Conservation (phyloP, 495 filamentous ascomycete species). For the Clohesyomyces aquaticus region DNA sequence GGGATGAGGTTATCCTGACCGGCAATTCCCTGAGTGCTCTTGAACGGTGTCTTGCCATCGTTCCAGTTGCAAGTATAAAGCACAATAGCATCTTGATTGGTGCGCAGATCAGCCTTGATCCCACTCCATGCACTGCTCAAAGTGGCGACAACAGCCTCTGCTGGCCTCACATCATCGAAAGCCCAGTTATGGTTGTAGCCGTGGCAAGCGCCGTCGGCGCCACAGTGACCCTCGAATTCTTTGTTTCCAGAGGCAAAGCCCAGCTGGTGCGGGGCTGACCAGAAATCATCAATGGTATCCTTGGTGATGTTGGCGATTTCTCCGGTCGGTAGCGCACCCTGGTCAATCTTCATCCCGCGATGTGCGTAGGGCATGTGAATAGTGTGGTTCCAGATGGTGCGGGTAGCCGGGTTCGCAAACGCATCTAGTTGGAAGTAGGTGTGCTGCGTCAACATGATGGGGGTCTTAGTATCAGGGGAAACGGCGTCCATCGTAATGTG, state of each 20-base stretch:
- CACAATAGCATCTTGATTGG: slow-evolving; percentile 38
- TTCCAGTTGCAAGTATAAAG: slow-evolving; percentile 50
- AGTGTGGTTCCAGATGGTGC: slow-evolving; percentile 52
- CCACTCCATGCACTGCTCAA: slow-evolving; percentile 35
- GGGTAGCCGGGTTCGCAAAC: slow-evolving; percentile 48
- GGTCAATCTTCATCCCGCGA: slow-evolving; percentile 26
- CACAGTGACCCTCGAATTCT: slow-evolving; percentile 34
- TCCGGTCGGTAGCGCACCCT: slow-evolving; percentile 35
- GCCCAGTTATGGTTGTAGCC: slow-evolving; percentile 37
- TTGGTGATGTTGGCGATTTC: slow-evolving; percentile 28
- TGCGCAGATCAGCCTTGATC: slow-evolving; percentile 38
- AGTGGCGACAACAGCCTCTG: slow-evolving; percentile 18
- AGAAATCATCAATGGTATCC: slow-evolving; percentile 37
- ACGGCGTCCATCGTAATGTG: slow-evolving; percentile 58
- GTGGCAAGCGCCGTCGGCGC: slow-evolving; percentile 31
- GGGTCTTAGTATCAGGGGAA: slow-evolving; percentile 56
- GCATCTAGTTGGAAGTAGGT: slow-evolving; percentile 43
- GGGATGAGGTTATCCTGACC: slow-evolving; percentile 48
- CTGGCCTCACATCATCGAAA: slow-evolving; percentile 14
- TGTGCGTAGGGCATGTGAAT: slow-evolving; percentile 29
- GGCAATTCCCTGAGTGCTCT: slow-evolving; percentile 47
- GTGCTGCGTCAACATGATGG: slow-evolving; percentile 28
- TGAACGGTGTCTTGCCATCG: slow-evolving; percentile 53
- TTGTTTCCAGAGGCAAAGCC: slow-evolving; percentile 24
- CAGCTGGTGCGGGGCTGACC: slow-evolving; percentile 32